Percentiles rank a stretch among this genome's conserved stretches.
phyloP scores from a whole-genome alignment of 2,329 filamentous ascomycete genomes.

The Hymenoscyphus infarciens region DNA sequence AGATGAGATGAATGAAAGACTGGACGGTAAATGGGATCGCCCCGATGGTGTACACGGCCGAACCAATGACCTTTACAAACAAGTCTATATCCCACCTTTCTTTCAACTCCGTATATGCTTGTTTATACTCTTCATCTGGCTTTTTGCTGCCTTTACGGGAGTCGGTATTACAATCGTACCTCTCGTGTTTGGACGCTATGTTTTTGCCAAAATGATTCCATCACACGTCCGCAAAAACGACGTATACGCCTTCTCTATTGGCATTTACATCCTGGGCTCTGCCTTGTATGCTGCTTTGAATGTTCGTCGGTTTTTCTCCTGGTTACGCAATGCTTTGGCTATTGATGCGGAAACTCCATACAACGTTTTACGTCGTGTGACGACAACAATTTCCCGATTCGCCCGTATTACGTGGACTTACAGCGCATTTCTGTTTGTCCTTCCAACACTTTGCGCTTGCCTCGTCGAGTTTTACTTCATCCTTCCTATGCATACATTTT shows the following conservation, averaged over 20 bases:
- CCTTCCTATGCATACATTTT: slow-evolving; percentile 59
- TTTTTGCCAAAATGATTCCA: slow-evolving; percentile 73
- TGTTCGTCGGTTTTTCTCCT: slow-evolving; percentile 38
- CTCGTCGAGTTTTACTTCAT: slow-evolving; percentile 85
- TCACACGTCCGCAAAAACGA: slow-evolving; percentile 77
- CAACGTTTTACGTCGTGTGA: slow-evolving; percentile 27
- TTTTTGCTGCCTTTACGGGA: slow-evolving; percentile 85
- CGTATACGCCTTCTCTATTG: slow-evolving; percentile 92
- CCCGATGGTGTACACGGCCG: slow-evolving; percentile 54
- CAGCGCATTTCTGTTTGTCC: slow-evolving; percentile 67
- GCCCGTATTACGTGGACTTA: slow-evolving; percentile 68
- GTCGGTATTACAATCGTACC: slow-evolving; percentile 83
- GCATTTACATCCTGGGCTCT: slow-evolving; percentile 75
- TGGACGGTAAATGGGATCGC: slow-evolving; percentile 55
- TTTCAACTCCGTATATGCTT: slow-evolving; percentile 77
- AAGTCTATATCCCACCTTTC: slow-evolving; percentile 78
- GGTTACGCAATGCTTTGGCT: slow-evolving; percentile 29
- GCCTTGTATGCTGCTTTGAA: slow-evolving; percentile 60
- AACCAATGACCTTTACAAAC: slow-evolving; percentile 47
- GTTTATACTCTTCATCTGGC: slow-evolving; percentile 88
- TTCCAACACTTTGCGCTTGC: slow-evolving; percentile 76
- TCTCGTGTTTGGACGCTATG: slow-evolving; percentile 74
- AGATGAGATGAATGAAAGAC: slow-evolving; percentile 60
- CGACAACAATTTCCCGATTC: slow-evolving; percentile 21
- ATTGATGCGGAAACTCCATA: slow-evolving; percentile 30